Evolutionary conservation across 2,329 filamentous ascomycete genomes (phyloP).

Genomic region (Verticillium longisporum): DNA sequence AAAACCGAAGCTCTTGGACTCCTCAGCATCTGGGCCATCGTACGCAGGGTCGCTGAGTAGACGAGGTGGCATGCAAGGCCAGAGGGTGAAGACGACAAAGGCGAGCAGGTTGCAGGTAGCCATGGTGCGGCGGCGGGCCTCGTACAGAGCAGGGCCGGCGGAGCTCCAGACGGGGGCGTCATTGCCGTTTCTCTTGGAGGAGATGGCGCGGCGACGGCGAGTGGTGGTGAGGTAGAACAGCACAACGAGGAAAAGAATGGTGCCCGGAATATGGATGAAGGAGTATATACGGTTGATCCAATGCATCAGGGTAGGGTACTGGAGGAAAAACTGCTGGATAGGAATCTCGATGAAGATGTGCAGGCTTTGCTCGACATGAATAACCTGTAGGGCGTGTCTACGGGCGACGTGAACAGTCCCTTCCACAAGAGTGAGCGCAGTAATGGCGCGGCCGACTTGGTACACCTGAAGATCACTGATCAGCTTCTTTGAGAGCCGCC

Average conservation of each 20-base stretch:
- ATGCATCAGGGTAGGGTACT: constrained; percentile 45
- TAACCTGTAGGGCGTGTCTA: constrained; percentile 60
- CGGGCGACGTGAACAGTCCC: constrained; percentile 63
- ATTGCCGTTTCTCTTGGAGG: constrained; percentile 16
- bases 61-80: constrained; percentile 48
- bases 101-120: constrained; percentile 45
- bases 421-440: constrained; percentile 60
- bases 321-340: constrained; percentile 48
- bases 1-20: constrained; percentile 51
- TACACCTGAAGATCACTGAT: constrained; percentile 47
- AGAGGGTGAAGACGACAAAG: constrained; percentile 44
- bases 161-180: constrained; percentile 16
- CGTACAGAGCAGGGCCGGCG: constrained; percentile 42
- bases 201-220: constrained; percentile 34
- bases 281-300: constrained; percentile 70
- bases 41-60: constrained; percentile 48
- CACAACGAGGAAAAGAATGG: constrained; percentile 58
- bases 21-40: constrained; percentile 44
- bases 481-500: background rate
- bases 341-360: constrained; percentile 58
- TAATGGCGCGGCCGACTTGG: constrained; percentile 66
- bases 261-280: constrained; percentile 72
- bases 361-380: constrained; percentile 58
- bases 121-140: constrained; percentile 51
- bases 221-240: constrained; percentile 67